These are phyloP conservation scores for Magnolia changhungtana DNA, from an alignment of 164 flowering plant genomes.

Conservation along the genomic window DNA sequence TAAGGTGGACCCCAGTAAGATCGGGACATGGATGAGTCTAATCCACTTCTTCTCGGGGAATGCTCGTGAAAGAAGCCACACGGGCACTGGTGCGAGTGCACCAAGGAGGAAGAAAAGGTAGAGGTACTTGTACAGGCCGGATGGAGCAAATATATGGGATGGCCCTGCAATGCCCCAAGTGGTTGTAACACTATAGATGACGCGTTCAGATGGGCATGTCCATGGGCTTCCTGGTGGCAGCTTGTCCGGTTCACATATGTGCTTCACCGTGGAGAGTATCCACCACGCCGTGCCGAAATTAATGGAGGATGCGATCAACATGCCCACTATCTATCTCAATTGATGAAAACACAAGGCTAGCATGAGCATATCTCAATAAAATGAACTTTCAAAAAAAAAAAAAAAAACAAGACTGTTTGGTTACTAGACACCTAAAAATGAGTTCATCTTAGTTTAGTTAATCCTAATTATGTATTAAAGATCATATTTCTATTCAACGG, in stretches of 20 bases:
- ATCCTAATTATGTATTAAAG: no score
- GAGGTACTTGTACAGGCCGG: conserved; percentile 57
- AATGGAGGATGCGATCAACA: conserved; percentile 18
- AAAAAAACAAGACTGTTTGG: no score
- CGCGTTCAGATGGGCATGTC: conserved; percentile 81
- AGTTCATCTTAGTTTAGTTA: no score
- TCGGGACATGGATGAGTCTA: conserved; percentile 79
- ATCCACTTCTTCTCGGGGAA: conserved; percentile 81
- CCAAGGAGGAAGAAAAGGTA: conserved; percentile 96
- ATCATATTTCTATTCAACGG: no score
- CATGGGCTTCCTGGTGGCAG: conserved; percentile 65
- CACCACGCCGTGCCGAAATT: conserved; percentile 63
- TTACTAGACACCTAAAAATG: no score
- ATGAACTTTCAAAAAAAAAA: no score
- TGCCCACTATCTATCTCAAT: conserved; percentile 53
- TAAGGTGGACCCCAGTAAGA: conserved; percentile 79
- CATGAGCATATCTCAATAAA: no score
- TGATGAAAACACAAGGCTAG: conserved; percentile 18
- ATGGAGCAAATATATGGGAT: conserved; percentile 60
- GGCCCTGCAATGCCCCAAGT: conserved; percentile 95
- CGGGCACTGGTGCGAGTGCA: conserved; percentile 64
- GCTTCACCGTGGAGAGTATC: conserved; percentile 35
- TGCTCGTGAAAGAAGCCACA: conserved; percentile 70
- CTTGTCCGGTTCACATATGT: conserved; percentile 56
- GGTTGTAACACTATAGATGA: conserved; percentile 87